Base-by-base conservation (phyloP, 164 flowering plant species). In the Annona cherimola region DNA sequence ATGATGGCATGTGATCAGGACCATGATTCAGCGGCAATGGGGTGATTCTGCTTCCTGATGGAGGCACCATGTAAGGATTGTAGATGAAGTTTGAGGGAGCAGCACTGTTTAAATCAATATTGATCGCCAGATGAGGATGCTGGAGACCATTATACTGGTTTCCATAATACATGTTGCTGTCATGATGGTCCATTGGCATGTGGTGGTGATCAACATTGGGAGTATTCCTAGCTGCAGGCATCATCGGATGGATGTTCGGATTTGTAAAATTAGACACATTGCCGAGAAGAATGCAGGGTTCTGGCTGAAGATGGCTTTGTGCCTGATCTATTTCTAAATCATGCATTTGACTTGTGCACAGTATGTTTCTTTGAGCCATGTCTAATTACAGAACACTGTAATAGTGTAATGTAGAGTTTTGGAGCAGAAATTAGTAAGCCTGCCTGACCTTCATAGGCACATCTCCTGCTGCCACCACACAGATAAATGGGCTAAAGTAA, bases 361-460 rank as follows among this genome's bases (percentile, higher is more conserved):
- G 75, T 77, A 85, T 83, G 78, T 80, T 88, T 67, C 92, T 83
- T 63, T 86, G 90, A 39, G 87, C 85, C 91, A 89, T 92, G 55
- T 78, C 67, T 16, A 57, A 61, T 26, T 67, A 26, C 35, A 26
- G 35, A 26, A 26, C 57, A 7, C 9, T 50, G 14, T 5, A 9
- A 9, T 50, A 8, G 57, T 7, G 57, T 50, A 16, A 50, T 50
- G 57, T 9, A 9, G 14, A 16, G 57, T 50, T 50, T 50, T 4
- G 7, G 41, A 9, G 5, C 41, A 35, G 4, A 63, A 35, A 63
- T 39, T 40, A 40, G 67, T 40, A 1, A 64, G 41, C 20, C 16
- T 42, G 4, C n/a, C 67, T 64, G 67, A 40, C 11, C 43, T 40
- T 64, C 67, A 41, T 64, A 64, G 16, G 18, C 16, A 64, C 11